phyloP scores from a whole-genome alignment of 352 stramenopile species.

The Pythium aphanidermatum region DNA sequence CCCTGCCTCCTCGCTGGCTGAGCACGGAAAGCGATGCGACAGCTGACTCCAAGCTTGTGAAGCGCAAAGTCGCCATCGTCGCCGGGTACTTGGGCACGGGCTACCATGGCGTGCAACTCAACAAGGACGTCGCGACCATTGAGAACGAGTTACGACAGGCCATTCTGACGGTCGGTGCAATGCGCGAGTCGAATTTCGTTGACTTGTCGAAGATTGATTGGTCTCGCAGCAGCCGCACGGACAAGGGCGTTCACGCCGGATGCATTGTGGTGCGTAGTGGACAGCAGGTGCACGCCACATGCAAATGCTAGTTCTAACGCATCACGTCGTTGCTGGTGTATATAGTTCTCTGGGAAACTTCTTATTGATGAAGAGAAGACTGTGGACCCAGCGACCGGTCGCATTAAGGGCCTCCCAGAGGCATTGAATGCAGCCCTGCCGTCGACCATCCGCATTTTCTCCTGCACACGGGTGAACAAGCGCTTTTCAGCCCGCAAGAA shows the following conservation, averaged over 20 bases:
- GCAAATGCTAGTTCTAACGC: background rate
- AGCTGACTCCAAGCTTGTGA: constrained; percentile 35
- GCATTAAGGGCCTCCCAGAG: constrained; percentile 51
- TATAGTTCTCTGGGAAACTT: constrained; percentile 84
- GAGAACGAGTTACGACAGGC: constrained; percentile 76
- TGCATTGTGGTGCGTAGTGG: constrained; percentile 76
- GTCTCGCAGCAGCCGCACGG: constrained; percentile 85
- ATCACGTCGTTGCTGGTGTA: background rate
- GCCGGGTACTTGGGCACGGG: constrained; percentile 75
- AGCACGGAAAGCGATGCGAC: background rate
- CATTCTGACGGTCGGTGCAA: constrained; percentile 73
- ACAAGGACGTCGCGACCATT: constrained; percentile 76
- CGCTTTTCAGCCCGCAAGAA: constrained; percentile 85
- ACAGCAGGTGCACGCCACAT: background rate
- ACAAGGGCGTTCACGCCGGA: constrained; percentile 89
- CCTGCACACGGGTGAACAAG: constrained; percentile 84
- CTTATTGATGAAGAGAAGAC: constrained; percentile 71
- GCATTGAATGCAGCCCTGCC: constrained; percentile 77
- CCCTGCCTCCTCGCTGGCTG: constrained; percentile 2
- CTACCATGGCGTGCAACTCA: constrained; percentile 73
- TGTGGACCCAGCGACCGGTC: constrained; percentile 48
- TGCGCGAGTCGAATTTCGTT: constrained; percentile 85
- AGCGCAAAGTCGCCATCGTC: constrained; percentile 87
- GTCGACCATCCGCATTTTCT: constrained; percentile 81
- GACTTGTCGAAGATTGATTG: constrained; percentile 88